Evolutionary conservation across 2,329 filamentous ascomycete genomes (phyloP).

Genomic region (Monosporascus sp.): DNA sequence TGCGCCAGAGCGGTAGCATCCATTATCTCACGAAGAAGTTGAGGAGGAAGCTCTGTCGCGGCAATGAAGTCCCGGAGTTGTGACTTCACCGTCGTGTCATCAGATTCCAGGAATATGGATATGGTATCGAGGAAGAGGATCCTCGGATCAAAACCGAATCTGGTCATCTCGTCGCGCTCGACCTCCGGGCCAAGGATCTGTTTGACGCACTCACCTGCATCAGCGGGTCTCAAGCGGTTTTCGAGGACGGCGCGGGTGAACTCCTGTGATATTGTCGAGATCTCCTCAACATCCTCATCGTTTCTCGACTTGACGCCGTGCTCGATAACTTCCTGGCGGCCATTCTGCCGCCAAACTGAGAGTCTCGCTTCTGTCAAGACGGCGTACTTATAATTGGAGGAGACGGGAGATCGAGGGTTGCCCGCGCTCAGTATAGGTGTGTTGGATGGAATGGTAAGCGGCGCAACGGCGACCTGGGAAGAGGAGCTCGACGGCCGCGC

Average conservation of each 20-base stretch:
- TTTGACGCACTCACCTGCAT: slow-evolving; percentile 68
- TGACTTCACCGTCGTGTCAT: slow-evolving; percentile 45
- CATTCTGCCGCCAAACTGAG: slow-evolving; percentile 60
- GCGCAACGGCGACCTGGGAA: slow-evolving; percentile 25
- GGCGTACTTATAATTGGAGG: slow-evolving; percentile 62
- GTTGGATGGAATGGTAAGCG: slow-evolving; percentile 20
- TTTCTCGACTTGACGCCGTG: slow-evolving; percentile 59
- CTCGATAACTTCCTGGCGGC: slow-evolving; percentile 62
- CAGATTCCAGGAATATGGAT: slow-evolving; percentile 70
- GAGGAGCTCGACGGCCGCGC: slow-evolving; percentile 33
- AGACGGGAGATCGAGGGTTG: slow-evolving; percentile 27
- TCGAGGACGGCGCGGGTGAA: slow-evolving; percentile 72
- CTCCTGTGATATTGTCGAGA: slow-evolving; percentile 78
- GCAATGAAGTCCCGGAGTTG: slow-evolving; percentile 63
- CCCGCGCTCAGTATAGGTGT: slow-evolving; percentile 13
- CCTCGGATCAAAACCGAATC: slow-evolving; percentile 53
- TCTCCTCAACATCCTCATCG: slow-evolving; percentile 61
- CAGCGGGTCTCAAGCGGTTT: slow-evolving; percentile 57
- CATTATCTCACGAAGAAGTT: slow-evolving; percentile 74
- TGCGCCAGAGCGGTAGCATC: slow-evolving; percentile 71
- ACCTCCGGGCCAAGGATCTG: slow-evolving; percentile 62
- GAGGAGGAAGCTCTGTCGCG: slow-evolving; percentile 65
- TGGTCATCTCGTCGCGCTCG: slow-evolving; percentile 39
- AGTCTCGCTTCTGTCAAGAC: slow-evolving; percentile 68
- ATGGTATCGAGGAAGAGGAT: slow-evolving; percentile 79